Evolutionary conservation across 2,329 filamentous ascomycete species (phyloP), one percentile per base, ranked within the genome.

Genomic region (Fusarium algeriense): DNA sequence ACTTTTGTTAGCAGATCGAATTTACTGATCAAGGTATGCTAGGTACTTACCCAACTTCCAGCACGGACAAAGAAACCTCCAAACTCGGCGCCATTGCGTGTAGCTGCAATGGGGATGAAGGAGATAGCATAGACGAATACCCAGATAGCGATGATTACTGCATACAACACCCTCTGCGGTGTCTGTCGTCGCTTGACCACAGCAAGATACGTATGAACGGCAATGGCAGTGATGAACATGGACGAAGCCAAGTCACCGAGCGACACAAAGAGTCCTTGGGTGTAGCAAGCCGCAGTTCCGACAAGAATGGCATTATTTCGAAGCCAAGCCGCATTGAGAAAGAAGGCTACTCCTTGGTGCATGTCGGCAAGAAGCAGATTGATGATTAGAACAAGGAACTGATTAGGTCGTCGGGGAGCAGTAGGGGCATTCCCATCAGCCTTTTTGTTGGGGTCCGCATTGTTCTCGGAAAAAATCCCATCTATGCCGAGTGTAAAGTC

Each of bases 331-430:
- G 86, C 85, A 67, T 90, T 92, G 52, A 92, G 82, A 45, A 91
- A 74, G 75, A 92, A 93, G 7, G 89, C 88, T 1, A 88, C 77
- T 11, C 88, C 85, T 74, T 93, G 91, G 74, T 91, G 88, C 60
- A 92, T 85, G 73, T 93, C 91, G 64, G 91, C 90, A 26, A 91
- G 80, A 8, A 93, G 82, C 1, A 93, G 85, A 76, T 93, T 93
- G 77, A 91, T 88, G 63, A 93, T 90, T 7, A 93, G 83, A 1
- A 93, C 82, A 32, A 92, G 84, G 74, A 92, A 91, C 78, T 93
- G 91, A 70, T 92, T 92, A 0, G 85, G 85, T 9, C 83, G 80
- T 23, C 81, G 79, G 15, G 75, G 73, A 15, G 45, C 59, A 13
- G 17, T n/a, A 15, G 40, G n/a, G 6, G 4, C 34, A 15, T 49